Conservation (phyloP, 2,329 filamentous ascomycete genomes). For the Fusarium luffae region DNA sequence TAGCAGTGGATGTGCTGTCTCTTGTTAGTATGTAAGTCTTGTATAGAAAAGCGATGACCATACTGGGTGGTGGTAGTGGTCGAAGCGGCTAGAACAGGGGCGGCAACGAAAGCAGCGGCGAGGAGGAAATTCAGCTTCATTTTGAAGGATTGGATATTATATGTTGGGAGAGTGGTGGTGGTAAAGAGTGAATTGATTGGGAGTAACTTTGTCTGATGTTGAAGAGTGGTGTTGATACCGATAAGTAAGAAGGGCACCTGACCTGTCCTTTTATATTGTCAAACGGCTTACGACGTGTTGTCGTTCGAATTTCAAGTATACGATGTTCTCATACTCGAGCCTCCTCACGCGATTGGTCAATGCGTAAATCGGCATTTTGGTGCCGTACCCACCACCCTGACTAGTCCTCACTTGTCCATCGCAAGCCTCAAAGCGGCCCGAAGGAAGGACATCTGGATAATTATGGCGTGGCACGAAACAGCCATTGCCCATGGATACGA, state of each 20-base stretch:
- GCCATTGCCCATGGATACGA: background rate
- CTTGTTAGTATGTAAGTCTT: background rate
- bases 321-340: background rate
- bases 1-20: constrained; percentile 2
- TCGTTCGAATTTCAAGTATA: background rate
- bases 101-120: constrained; percentile 5
- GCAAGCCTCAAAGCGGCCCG: background rate
- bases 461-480: background rate
- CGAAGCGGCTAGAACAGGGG: constrained; percentile 9
- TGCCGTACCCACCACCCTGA: constrained; percentile 6
- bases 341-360: background rate
- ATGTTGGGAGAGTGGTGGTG: background rate
- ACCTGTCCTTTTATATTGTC: constrained; percentile 2
- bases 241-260: background rate
- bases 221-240: too few relatives aligned
- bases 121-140: constrained; percentile 27
- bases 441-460: background rate
- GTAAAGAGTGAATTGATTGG: background rate
- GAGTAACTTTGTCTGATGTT: background rate
- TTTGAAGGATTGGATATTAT: background rate
- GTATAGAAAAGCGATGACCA: accelerated
- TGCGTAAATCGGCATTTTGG: constrained; percentile 21
- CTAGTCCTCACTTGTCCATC: background rate
- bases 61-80: constrained; percentile 19
- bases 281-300: background rate